Conservation (phyloP, 225 moss, liverwort and hornwort genomes). For the Physcomitrellopsis africana region DNA sequence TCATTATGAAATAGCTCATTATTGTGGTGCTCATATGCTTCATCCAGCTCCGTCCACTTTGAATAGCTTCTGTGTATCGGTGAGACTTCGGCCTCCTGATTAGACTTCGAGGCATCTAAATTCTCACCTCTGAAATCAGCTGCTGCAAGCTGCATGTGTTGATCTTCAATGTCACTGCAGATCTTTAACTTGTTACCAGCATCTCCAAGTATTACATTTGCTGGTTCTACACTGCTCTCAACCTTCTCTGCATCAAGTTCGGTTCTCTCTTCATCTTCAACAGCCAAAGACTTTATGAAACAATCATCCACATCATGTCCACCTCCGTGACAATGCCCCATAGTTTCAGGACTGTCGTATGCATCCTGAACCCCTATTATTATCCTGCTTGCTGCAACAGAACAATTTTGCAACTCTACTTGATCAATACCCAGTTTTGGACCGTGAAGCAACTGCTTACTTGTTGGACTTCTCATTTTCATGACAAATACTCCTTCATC, state of each 20-base stretch:
- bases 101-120: slow-evolving; percentile 1
- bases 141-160: neutral
- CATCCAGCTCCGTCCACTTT: slow-evolving; percentile 6
- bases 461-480: slow-evolving; percentile 38
- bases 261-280: slow-evolving; percentile 8
- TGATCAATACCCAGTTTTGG: slow-evolving; percentile 11
- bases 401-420: slow-evolving; percentile 15
- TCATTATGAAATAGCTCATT: slow-evolving; percentile 2
- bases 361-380: neutral
- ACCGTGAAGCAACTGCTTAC: slow-evolving; percentile 34
- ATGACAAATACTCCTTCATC: slow-evolving; percentile 29
- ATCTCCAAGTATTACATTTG: neutral
- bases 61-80: neutral
- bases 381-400: slow-evolving; percentile 14
- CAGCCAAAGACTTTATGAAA: neutral
- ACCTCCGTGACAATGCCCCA: slow-evolving; percentile 14
- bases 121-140: slow-evolving; percentile 18
- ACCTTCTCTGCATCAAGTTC: slow-evolving; percentile 27
- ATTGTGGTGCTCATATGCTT: neutral
- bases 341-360: neutral
- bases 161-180: neutral
- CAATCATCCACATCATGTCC: slow-evolving; percentile 1
- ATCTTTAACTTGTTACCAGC: slow-evolving; percentile 2
- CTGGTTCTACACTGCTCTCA: slow-evolving; percentile 16
- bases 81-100: slow-evolving; percentile 2